Evolutionary conservation across 106 monocot genomes (phyloP).

Genomic region (Acorus gramineus): DNA sequence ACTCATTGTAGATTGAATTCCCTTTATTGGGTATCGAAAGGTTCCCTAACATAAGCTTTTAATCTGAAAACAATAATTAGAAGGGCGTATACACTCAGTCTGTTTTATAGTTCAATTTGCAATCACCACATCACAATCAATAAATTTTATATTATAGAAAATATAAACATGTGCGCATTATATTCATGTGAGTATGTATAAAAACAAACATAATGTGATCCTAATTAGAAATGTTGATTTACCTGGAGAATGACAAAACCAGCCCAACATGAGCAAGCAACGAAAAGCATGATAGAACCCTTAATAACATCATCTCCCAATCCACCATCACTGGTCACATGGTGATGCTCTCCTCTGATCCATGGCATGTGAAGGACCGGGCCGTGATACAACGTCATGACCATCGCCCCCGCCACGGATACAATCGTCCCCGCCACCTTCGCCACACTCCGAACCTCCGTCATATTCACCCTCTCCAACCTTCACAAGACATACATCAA

Average conservation of each 20-base stretch:
- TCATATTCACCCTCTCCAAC: slow-evolving; percentile 5
- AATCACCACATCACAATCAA: too few relatives aligned
- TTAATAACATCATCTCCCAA: not conserved
- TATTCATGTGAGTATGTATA: too few relatives aligned
- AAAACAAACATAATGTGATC: too few relatives aligned
- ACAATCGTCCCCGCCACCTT: slow-evolving; percentile 8
- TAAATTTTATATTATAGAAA: too few relatives aligned
- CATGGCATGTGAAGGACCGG: not conserved
- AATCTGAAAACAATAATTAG: too few relatives aligned
- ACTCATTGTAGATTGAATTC: too few relatives aligned
- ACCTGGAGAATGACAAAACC: slow-evolving; percentile 11
- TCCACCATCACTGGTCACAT: not conserved
- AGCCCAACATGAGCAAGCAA: slow-evolving; percentile 5
- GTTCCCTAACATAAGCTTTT: too few relatives aligned
- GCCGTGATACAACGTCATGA: slow-evolving; percentile 6
- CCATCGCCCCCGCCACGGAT: slow-evolving; percentile 6
- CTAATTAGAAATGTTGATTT: too few relatives aligned
- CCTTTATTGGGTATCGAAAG: too few relatives aligned
- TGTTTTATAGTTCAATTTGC: too few relatives aligned
- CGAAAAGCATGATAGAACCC: not conserved
- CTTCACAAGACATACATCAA: not conserved
- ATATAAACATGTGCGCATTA: too few relatives aligned
- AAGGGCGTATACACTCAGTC: too few relatives aligned
- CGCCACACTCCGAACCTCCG: not conserved
- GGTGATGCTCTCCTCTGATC: not conserved